These are phyloP conservation scores for Boletus tylopilopsis DNA, from an alignment of 768 basidiomycete genomes.

Conservation along the genomic window DNA sequence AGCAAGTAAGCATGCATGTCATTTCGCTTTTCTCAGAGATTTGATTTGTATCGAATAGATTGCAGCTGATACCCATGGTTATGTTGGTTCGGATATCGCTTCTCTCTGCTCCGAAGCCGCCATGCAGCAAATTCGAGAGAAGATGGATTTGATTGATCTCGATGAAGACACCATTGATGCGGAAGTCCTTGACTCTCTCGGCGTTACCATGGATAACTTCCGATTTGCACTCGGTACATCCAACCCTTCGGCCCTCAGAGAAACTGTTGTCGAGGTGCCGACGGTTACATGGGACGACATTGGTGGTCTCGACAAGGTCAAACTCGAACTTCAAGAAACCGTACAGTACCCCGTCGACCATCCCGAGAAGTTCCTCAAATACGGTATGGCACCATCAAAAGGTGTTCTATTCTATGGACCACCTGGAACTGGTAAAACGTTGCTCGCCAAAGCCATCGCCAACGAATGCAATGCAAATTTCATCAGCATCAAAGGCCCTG, in stretches of 20 bases:
- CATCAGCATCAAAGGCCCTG: constrained; percentile 99
- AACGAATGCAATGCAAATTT: constrained; percentile 99
- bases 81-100: constrained; percentile 97
- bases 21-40: neutral
- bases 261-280: constrained; percentile 99
- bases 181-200: constrained; percentile 96
- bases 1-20: constrained; percentile 54
- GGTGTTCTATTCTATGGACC: constrained; percentile 99
- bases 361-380: constrained; percentile 99
- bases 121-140: constrained; percentile 99
- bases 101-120: constrained; percentile 98
- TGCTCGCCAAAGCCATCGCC: constrained; percentile 98
- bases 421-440: constrained; percentile 99
- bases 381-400: constrained; percentile 99
- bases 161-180: constrained; percentile 99
- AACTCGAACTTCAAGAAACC: constrained; percentile 97
- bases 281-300: constrained; percentile 99
- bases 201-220: constrained; percentile 99
- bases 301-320: constrained; percentile 99
- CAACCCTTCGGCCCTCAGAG: constrained; percentile 97
- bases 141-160: constrained; percentile 97
- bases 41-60: constrained; percentile 50
- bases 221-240: constrained; percentile 96
- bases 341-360: constrained; percentile 99
- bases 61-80: constrained; percentile 98